Evolutionary conservation across 805 yeast genomes (phyloP).

Genomic region (Ogataea pilisensis): DNA sequence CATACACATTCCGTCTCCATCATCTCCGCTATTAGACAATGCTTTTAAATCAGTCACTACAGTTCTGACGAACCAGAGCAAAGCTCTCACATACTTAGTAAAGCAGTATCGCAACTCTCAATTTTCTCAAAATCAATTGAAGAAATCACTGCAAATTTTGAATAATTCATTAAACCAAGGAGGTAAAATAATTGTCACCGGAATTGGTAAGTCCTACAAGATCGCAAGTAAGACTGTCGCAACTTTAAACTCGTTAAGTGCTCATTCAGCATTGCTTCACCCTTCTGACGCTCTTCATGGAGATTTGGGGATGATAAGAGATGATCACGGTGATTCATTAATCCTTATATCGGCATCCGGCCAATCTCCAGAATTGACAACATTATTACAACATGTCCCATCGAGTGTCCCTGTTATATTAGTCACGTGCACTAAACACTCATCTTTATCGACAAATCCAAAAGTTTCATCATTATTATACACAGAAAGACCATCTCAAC

Average conservation of each 20-base stretch:
- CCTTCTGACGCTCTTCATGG: slow-evolving; percentile 91
- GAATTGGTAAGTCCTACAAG: slow-evolving; percentile 82
- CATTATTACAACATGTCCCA: slow-evolving; percentile 56
- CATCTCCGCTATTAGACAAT: slow-evolving; percentile 22
- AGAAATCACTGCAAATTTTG: slow-evolving; percentile 39
- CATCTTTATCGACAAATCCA: slow-evolving; percentile 48
- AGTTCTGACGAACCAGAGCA: slow-evolving; percentile 43
- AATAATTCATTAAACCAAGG: slow-evolving; percentile 40
- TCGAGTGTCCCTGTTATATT: slow-evolving; percentile 49
- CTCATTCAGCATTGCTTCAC: slow-evolving; percentile 64
- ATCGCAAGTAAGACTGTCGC: slow-evolving; percentile 78
- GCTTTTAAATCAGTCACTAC: slow-evolving; percentile 32
- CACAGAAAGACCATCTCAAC: slow-evolving; percentile 56
- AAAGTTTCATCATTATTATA: slow-evolving; percentile 50
- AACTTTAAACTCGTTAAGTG: slow-evolving; percentile 74
- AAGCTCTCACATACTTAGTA: slow-evolving; percentile 42
- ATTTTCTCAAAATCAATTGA: slow-evolving; percentile 43
- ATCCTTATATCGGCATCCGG: slow-evolving; percentile 78
- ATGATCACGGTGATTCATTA: slow-evolving; percentile 50
- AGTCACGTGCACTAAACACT: slow-evolving; percentile 58
- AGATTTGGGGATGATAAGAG: slow-evolving; percentile 69
- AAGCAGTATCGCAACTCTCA: slow-evolving; percentile 42
- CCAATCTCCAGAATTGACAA: slow-evolving; percentile 68
- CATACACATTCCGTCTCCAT: slow-evolving; percentile 17
- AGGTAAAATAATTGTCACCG: slow-evolving; percentile 73